Evolutionary conservation across 2,329 filamentous ascomycete genomes (phyloP).

Genomic region (Didymella pomorum): DNA sequence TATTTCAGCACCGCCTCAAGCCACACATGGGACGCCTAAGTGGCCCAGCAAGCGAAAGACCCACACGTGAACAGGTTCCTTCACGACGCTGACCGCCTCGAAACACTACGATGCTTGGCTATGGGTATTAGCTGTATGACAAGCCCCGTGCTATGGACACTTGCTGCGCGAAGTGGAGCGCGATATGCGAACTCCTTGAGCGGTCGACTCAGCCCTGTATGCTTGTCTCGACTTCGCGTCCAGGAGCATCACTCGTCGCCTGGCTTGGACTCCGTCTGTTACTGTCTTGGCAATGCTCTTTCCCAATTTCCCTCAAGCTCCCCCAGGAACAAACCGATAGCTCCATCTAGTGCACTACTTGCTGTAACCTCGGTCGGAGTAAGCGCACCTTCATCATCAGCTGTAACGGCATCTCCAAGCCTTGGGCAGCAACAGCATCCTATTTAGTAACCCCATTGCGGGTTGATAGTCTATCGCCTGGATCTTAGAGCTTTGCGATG

Average conservation of each 20-base stretch:
- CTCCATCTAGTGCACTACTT: neutral
- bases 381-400: slow-evolving; percentile 1
- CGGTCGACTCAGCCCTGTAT: slow-evolving; percentile 2
- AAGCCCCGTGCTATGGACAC: neutral
- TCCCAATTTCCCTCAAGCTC: neutral
- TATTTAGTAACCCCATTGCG: no score
- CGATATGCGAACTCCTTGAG: slow-evolving; percentile 3
- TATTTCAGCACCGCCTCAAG: neutral
- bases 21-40: slow-evolving; percentile 12
- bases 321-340: neutral
- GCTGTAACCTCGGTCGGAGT: neutral
- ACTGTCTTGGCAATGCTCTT: neutral
- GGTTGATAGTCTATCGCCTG: neutral
- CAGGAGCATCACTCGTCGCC: neutral
- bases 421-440: neutral
- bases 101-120: neutral
- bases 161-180: neutral
- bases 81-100: slow-evolving; percentile 5
- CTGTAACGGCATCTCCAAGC: no score
- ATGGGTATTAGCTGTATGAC: neutral
- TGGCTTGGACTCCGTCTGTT: neutral
- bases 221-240: neutral
- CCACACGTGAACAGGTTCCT: neutral
- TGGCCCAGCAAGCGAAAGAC: slow-evolving; percentile 8
- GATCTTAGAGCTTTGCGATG: neutral